Percentiles rank a stretch among this genome's conserved stretches.
Conservation (phyloP, 768 basidiomycete genomes). For the Calocybe indica region DNA sequence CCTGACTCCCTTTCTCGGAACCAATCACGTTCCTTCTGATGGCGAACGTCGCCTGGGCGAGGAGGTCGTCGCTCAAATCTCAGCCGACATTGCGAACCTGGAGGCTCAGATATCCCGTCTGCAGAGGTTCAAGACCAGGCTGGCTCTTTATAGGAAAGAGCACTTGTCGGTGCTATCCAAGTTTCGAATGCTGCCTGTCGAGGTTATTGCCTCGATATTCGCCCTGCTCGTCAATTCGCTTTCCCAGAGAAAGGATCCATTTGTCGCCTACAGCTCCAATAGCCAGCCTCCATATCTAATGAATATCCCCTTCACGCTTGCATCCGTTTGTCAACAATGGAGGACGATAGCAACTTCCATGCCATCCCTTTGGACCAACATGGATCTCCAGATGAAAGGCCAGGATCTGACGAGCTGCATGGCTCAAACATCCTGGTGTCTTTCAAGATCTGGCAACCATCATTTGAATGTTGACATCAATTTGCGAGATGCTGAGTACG, state of each 20-base stretch:
- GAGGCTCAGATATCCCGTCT: slow-evolving; percentile 1
- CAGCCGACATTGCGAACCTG: background rate
- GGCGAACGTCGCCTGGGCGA: background rate
- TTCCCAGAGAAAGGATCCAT: background rate
- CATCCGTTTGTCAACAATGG: slow-evolving; percentile 1
- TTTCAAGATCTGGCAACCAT: background rate
- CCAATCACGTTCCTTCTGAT: background rate
- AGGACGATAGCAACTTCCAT: background rate
- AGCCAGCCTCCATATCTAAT: background rate
- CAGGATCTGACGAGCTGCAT: background rate
- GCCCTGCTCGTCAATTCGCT: background rate
- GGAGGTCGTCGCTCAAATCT: slow-evolving; percentile 1
- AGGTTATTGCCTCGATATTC: background rate
- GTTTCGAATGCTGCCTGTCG: background rate
- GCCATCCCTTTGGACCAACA: slow-evolving; percentile 1
- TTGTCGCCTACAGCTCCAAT: background rate
- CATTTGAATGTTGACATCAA: background rate
- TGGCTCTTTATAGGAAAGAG: background rate
- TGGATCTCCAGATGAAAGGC: background rate
- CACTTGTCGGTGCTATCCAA: background rate
- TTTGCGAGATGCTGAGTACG: no score
- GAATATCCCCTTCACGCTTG: background rate
- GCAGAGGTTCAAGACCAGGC: background rate
- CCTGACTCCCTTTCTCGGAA: background rate
- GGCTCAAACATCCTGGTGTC: background rate